Conservation (phyloP, 176 grass and related monocot genomes). For the Metroxylon sagu region DNA sequence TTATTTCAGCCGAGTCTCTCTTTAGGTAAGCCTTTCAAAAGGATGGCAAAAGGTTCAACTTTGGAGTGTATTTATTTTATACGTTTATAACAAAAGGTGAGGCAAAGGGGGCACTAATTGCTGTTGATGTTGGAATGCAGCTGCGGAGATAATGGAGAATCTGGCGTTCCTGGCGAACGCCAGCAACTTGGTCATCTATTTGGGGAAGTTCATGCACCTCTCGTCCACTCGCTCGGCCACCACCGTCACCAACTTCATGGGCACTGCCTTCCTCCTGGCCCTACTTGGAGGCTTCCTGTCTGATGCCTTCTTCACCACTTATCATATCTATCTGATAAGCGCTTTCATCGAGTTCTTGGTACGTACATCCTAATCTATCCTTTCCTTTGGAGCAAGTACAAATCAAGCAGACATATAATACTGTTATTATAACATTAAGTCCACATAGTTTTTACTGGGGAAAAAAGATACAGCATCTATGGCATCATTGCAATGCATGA, state of each 20-base stretch:
- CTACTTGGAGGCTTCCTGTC: conserved; percentile 87
- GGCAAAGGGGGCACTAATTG: no score
- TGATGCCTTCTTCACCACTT: conserved; percentile 87
- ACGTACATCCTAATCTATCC: background rate
- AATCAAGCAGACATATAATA: no score
- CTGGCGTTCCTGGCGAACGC: conserved; percentile 90
- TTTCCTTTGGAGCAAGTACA: no score
- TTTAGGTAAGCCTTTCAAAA: no score
- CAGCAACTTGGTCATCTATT: conserved; percentile 94
- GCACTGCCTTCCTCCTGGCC: conserved; percentile 75
- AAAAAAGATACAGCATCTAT: no score
- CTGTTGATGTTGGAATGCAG: no score
- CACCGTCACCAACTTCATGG: conserved; percentile 94
- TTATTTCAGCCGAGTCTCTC: no score
- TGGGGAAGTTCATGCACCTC: conserved; percentile 71
- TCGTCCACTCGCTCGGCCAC: conserved; percentile 72
- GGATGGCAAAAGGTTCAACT: no score
- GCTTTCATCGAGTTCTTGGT: conserved; percentile 71
- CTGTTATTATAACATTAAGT: background rate
- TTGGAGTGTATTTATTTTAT: no score
- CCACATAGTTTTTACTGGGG: no score
- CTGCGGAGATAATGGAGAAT: conserved; percentile 43
- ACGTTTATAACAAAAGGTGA: no score
- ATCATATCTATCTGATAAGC: conserved; percentile 55
- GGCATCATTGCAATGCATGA: no score